Evolutionary conservation across 768 basidiomycete species (phyloP).

Genomic region (Lepiota venenata): DNA sequence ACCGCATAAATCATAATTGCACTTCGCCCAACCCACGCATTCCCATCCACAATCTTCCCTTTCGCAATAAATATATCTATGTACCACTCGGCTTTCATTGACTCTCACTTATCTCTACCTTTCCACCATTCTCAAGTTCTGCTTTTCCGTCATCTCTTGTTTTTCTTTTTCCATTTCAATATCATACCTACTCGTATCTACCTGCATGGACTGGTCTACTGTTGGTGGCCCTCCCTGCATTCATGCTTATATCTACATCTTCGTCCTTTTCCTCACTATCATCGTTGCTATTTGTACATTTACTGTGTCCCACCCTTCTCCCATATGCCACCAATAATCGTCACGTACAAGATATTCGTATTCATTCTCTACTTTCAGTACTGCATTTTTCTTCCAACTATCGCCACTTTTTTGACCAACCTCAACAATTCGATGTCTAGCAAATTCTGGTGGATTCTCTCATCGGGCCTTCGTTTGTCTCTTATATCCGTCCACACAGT

Average conservation of each 20-base stretch:
- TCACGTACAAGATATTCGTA: not conserved
- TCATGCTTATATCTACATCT: constrained; percentile 11
- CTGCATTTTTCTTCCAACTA: constrained; percentile 3
- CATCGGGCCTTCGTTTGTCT: constrained; percentile 4
- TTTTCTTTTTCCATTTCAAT: not conserved
- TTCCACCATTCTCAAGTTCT: constrained; percentile 13
- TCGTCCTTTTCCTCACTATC: constrained; percentile 10
- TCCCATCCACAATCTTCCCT: constrained; percentile 9
- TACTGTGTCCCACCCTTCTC: constrained; percentile 9
- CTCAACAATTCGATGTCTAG: constrained; percentile 3
- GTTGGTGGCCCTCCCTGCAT: constrained; percentile 4
- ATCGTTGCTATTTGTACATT: constrained; percentile 12
- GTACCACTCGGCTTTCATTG: constrained; percentile 15
- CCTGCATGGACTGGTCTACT: constrained; percentile 4
- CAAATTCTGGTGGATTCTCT: constrained; percentile 10
- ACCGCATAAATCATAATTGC: constrained; percentile 13
- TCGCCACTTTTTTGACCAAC: not conserved
- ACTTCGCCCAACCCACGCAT: constrained; percentile 12
- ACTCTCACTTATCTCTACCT: constrained; percentile 17
- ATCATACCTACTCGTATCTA: constrained; percentile 4
- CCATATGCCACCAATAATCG: constrained; percentile 5
- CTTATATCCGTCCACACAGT: not conserved
- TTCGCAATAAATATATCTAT: constrained; percentile 18
- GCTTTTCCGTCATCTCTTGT: constrained; percentile 6
- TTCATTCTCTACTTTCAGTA: not conserved